Conservation (phyloP, 208 protist species). For the Angomonas desouzai region DNA sequence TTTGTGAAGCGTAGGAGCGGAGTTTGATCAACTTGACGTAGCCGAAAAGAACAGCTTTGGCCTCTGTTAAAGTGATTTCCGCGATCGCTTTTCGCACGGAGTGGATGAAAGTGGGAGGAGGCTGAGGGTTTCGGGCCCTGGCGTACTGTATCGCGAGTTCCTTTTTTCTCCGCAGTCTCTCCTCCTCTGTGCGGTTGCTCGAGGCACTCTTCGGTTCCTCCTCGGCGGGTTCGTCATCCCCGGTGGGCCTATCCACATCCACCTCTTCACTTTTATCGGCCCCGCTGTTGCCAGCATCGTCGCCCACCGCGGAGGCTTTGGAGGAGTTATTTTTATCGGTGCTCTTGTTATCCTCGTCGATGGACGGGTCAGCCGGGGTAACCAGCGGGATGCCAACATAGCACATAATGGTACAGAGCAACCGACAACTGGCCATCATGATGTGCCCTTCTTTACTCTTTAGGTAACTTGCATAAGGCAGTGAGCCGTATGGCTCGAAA, state of each 20-base stretch:
- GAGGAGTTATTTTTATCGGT: not conserved
- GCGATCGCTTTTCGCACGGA: conserved; percentile 55
- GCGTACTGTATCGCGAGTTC: not conserved
- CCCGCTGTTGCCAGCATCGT: not conserved
- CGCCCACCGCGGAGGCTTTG: not conserved
- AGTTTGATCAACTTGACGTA: conserved; percentile 53
- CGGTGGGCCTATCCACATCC: not conserved
- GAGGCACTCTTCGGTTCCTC: conserved; percentile 3
- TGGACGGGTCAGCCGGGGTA: not conserved
- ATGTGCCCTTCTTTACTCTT: conserved; percentile 51
- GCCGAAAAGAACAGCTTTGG: conserved; percentile 41
- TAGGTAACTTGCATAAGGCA: conserved; percentile 82
- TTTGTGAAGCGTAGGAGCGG: conserved; percentile 55
- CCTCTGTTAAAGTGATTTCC: conserved; percentile 70
- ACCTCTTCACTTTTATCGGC: not conserved
- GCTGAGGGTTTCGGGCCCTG: not conserved
- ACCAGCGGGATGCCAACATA: conserved; percentile 37
- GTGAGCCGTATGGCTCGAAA: conserved; percentile 60
- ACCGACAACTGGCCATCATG: conserved; percentile 26
- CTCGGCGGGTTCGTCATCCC: not conserved
- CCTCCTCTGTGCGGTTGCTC: not conserved
- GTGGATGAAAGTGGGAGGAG: conserved; percentile 34
- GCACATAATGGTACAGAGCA: conserved; percentile 61
- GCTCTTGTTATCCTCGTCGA: conserved; percentile 7
- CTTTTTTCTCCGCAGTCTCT: conserved; percentile 1